phyloP scores from a whole-genome alignment of 305 asterid genomes.

The Solanum hybrid region DNA sequence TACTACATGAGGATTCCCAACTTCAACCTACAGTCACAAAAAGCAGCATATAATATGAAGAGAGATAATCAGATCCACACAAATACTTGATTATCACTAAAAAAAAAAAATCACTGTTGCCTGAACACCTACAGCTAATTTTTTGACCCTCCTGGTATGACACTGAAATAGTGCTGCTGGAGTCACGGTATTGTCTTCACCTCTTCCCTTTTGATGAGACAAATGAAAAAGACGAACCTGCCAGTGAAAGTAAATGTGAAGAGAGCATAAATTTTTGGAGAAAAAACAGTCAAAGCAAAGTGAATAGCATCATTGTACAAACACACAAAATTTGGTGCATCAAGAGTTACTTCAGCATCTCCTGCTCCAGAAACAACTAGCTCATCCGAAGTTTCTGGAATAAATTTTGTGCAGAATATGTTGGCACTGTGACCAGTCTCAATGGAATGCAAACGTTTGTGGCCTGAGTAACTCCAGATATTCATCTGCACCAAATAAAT shows the following conservation, averaged over 20 bases:
- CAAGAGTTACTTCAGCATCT: conserved; percentile 76
- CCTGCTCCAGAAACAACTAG: conserved; percentile 97
- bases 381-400: conserved; percentile 94
- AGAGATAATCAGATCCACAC: background rate
- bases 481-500: conserved; percentile 63
- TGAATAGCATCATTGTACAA: background rate
- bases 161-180: conserved; percentile 78
- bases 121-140: conserved; percentile 72
- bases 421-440: conserved; percentile 93
- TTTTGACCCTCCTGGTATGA: conserved; percentile 88
- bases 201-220: conserved; percentile 54
- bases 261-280: background rate
- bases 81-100: background rate
- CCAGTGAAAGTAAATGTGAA: conserved; percentile 8
- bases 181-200: conserved; percentile 40
- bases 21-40: conserved; percentile 60
- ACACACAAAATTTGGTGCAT: conserved; percentile 7
- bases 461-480: conserved; percentile 75
- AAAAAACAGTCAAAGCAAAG: background rate
- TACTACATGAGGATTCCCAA: conserved; percentile 90
- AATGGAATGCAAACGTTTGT: conserved; percentile 68
- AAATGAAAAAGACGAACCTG: conserved; percentile 94
- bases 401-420: conserved; percentile 90
- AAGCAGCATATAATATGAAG: background rate
- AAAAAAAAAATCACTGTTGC: background rate